phyloP scores from a whole-genome alignment of 345 rosid species.

The Zanthoxylum bungeanum region DNA sequence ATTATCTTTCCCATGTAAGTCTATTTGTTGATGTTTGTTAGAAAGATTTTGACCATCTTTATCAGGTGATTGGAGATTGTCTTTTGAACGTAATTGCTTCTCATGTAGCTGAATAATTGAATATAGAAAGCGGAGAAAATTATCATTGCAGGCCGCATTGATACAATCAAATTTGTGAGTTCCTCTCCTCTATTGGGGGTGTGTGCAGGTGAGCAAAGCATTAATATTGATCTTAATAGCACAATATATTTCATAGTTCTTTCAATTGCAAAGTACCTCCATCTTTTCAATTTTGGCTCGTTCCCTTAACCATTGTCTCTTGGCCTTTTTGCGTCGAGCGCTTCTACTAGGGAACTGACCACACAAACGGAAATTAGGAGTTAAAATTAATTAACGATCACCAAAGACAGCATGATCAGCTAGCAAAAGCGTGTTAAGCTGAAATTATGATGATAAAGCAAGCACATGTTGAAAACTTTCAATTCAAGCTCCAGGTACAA shows the following conservation, averaged over 20 bases:
- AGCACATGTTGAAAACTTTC: background rate
- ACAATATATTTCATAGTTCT: background rate
- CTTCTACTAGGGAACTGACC: conserved; percentile 77
- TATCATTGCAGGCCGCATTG: conserved; percentile 10
- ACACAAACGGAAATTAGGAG: conserved; percentile 22
- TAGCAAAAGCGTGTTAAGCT: conserved; percentile 9
- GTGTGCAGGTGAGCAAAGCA: background rate
- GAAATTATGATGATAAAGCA: background rate
- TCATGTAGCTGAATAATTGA: conserved; percentile 39
- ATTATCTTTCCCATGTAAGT: conserved; percentile 30
- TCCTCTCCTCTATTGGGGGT: background rate
- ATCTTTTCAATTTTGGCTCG: conserved; percentile 52
- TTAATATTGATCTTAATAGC: conserved; percentile 10
- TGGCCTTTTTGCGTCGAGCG: conserved; percentile 89
- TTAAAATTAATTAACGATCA: conserved; percentile 13
- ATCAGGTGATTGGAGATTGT: conserved; percentile 35
- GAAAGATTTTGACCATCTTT: conserved; percentile 25
- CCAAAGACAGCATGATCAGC: conserved; percentile 9
- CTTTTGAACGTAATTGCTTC: conserved; percentile 33
- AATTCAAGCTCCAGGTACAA: background rate
- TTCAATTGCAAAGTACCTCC: conserved; percentile 40
- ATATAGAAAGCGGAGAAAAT: background rate
- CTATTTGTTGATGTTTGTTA: conserved; percentile 26
- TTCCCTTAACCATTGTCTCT: conserved; percentile 75
- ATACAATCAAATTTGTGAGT: background rate